Evolutionary conservation across 306 rosid species (phyloP).

Genomic region (Ziziphus jujuba): DNA sequence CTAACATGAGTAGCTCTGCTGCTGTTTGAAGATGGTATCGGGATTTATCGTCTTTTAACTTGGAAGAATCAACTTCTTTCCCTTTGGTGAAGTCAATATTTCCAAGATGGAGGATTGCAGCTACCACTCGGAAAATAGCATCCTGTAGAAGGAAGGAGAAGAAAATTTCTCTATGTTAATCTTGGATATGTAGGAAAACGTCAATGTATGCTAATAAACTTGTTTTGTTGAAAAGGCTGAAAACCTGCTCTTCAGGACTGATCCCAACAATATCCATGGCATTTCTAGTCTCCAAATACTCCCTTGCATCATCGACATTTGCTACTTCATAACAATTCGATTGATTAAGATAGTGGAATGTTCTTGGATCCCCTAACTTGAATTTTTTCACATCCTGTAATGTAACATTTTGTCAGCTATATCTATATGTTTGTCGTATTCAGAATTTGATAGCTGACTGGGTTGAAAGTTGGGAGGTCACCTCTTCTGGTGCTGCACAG

Average conservation of each 20-base stretch:
- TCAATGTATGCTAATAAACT: conserved; percentile 16
- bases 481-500: conserved; percentile 89
- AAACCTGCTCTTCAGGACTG: conserved; percentile 83
- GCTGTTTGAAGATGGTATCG: conserved; percentile 61
- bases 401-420: conserved; percentile 22
- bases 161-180: conserved; percentile 20
- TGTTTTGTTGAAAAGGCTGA: conserved; percentile 15
- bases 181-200: conserved; percentile 5
- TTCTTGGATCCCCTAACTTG: conserved; percentile 73
- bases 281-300: conserved; percentile 79
- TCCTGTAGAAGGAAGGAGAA: conserved; percentile 45
- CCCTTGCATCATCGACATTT: conserved; percentile 83
- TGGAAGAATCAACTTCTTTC: conserved; percentile 72
- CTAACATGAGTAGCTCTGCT: conserved; percentile 76
- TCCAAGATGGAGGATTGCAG: conserved; percentile 87
- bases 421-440: neutral
- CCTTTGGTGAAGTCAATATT: conserved; percentile 75
- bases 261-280: conserved; percentile 93
- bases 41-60: conserved; percentile 75
- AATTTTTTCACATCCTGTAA: conserved; percentile 64
- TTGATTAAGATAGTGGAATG: conserved; percentile 79
- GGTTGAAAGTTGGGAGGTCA: conserved; percentile 26
- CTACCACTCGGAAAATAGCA: conserved; percentile 82
- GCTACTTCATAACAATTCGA: conserved; percentile 72
- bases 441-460: conserved; percentile 7